Evolutionary conservation across 2,329 filamentous ascomycete species (phyloP).

Genomic region (Rhytidhysteron rufulum): DNA sequence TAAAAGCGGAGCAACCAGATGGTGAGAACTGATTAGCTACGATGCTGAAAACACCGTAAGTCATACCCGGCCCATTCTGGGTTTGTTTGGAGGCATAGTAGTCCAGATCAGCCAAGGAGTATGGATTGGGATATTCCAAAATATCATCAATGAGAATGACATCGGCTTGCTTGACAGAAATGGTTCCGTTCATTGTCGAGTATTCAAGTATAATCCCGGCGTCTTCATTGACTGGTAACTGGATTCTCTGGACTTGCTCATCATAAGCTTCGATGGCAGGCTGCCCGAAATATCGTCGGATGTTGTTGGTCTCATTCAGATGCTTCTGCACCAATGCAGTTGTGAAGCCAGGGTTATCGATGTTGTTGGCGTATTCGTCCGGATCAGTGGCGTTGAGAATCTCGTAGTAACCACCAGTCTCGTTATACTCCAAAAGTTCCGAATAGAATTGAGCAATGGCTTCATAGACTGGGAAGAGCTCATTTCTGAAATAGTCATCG

Average conservation of each 20-base stretch:
- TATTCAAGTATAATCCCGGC: conserved; percentile 64
- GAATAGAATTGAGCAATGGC: conserved; percentile 60
- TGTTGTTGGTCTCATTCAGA: conserved; percentile 54
- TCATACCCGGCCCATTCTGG: conserved; percentile 67
- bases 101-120: conserved; percentile 57
- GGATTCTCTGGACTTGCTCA: conserved; percentile 54
- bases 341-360: conserved; percentile 67
- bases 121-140: conserved; percentile 56
- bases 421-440: conserved; percentile 58
- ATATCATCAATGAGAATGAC: conserved; percentile 65
- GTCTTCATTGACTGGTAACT: conserved; percentile 49
- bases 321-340: conserved; percentile 59
- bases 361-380: conserved; percentile 65
- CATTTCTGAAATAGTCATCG: conserved; percentile 50
- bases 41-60: conserved; percentile 66
- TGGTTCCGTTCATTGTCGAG: conserved; percentile 62
- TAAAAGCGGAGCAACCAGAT: conserved; percentile 65
- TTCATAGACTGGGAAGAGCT: conserved; percentile 61
- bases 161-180: conserved; percentile 67
- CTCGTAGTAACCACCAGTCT: conserved; percentile 29
- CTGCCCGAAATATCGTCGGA: conserved; percentile 55
- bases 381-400: conserved; percentile 64
- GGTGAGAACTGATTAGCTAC: conserved; percentile 62
- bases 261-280: conserved; percentile 56
- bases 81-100: conserved; percentile 70